These are phyloP conservation scores for Talaromyces adpressus DNA, from an alignment of 495 filamentous ascomycete species.

Conservation along the genomic window DNA sequence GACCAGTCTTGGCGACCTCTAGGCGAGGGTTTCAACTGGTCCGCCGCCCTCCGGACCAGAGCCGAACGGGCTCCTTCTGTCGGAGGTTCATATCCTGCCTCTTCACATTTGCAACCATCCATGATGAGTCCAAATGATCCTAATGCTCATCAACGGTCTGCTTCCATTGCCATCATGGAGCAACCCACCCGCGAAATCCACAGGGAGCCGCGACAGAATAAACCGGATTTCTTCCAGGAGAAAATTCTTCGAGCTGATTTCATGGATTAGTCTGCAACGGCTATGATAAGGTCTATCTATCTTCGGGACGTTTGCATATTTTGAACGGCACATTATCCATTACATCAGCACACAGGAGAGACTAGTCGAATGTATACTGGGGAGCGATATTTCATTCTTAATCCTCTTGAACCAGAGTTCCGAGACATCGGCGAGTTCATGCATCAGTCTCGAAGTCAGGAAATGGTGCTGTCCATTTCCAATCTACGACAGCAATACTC, in stretches of 20 bases:
- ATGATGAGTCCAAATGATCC: conserved; percentile 8
- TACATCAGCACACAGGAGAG: neutral
- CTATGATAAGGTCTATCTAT: neutral
- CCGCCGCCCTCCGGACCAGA: conserved; percentile 82
- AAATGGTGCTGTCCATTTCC: neutral
- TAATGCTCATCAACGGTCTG: conserved; percentile 37
- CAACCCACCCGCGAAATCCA: conserved; percentile 63
- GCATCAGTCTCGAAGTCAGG: neutral
- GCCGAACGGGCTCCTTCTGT: conserved; percentile 74
- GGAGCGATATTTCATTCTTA: neutral
- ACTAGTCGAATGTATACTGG: neutral
- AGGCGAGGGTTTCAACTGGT: conserved; percentile 94
- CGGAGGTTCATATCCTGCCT: conserved; percentile 34
- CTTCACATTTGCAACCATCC: conserved; percentile 20
- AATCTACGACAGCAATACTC: neutral
- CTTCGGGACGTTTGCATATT: neutral
- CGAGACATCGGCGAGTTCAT: neutral
- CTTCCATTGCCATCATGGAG: conserved; percentile 64
- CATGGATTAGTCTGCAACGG: conserved; percentile 62
- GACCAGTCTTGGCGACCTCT: conserved; percentile 43
- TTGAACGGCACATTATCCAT: neutral
- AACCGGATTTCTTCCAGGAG: conserved; percentile 91
- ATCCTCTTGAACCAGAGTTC: neutral
- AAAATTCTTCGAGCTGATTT: conserved; percentile 96
- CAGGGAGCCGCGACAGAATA: conserved; percentile 55